Evolutionary conservation across 2,329 filamentous ascomycete species (phyloP).

Genomic region (Fusarium dlaminii): DNA sequence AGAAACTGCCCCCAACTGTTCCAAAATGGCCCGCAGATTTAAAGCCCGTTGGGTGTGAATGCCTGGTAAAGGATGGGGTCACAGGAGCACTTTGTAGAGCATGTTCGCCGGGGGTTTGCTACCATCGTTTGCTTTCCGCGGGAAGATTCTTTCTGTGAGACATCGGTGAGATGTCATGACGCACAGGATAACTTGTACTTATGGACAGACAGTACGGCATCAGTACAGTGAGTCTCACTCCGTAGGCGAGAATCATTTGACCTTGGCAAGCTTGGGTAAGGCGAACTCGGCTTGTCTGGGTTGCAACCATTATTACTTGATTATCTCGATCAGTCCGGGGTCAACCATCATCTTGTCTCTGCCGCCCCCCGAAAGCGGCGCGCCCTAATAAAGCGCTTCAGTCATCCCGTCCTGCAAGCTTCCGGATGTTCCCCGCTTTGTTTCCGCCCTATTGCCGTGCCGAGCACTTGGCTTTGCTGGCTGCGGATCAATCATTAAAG

Average conservation of each 20-base stretch:
- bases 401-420: constrained; percentile 4
- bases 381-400: not conserved
- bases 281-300: not conserved
- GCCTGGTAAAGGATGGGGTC: constrained; percentile 10
- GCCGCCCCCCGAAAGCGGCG: constrained; percentile 30
- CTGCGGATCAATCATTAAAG: not conserved
- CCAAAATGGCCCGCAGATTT: not conserved
- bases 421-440: not conserved
- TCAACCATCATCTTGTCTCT: not conserved
- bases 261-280: not conserved
- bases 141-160: constrained; percentile 1
- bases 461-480: constrained; percentile 5
- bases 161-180: constrained; percentile 18
- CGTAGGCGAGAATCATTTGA: not conserved
- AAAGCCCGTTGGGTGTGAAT: not conserved
- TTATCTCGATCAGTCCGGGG: not conserved
- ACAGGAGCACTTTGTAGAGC: constrained; percentile 17
- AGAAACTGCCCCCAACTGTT: not conserved
- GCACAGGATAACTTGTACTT: not conserved
- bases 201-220: not conserved
- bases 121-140: not conserved
- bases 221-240: not conserved
- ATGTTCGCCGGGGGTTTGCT: not conserved
- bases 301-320: constrained; percentile 14
- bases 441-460: constrained; percentile 27